Percentiles rank a stretch among this genome's conserved stretches.
These are phyloP conservation scores for Dictyostelium discoideum DNA, from an alignment of 78 protist genomes.

Conservation along the genomic window dicty_2.7 NC_007089.4:4472001-4472500, in stretches of 20 bases:
- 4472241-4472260: not conserved
- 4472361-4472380: conserved; percentile 65
- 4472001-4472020: conserved; percentile 9
- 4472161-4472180: not conserved
- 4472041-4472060: not conserved
- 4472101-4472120: not conserved
- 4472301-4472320: conserved; percentile 30
- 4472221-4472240: not conserved
- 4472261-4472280: not conserved
- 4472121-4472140: not conserved
- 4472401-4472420: not conserved
- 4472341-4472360: conserved; percentile 39
- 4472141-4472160: not conserved
- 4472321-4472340: conserved; percentile 1
- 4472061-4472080: not conserved
- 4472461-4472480: conserved; percentile 24
- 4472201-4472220: not conserved
- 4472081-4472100: not conserved
- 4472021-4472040: not conserved
- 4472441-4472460: conserved; percentile 8
- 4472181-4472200: not conserved
- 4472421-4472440: conserved; percentile 65
- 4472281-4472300: not conserved
- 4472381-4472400: conserved; percentile 50
- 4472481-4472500: not conserved